Evolutionary conservation across 1,284 basidiomycete genomes (phyloP), one percentile per base, ranked within the genome.

Genomic region (Sanghuangporus weigelae): DNA sequence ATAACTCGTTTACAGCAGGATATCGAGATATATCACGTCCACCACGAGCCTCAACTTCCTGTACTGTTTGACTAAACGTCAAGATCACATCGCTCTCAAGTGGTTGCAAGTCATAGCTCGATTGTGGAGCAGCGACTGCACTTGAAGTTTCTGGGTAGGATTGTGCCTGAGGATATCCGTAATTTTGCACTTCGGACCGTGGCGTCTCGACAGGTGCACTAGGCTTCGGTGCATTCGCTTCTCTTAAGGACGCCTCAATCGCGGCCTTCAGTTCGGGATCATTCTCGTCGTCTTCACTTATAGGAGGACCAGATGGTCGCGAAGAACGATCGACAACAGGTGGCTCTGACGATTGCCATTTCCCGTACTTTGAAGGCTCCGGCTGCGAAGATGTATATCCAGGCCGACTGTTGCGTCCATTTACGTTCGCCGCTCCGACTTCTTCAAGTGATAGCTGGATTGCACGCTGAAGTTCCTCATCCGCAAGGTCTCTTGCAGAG

Each of bases 261-360:
- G 97, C 97, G 12, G 96, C 92, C 60, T 84, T 87, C 23, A 99
- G 79, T 68, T 99, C 95, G 10, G 93, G 92, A 73, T 99, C 96
- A 23, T 98, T 92, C 54, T 95, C 93, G 12, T 85, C 88, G 5
- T 77, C 26, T 31, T 31, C 76, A 57, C 69, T 73, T 38, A 71
- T 68, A 50, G 74, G 68, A 2, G 71, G 66, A 46, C 73, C 74
- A 7, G 73, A 71, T 3, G 85, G 82, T 62, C 77, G 81, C 7
- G 78, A 78, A 57, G 71, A 73, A 60, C 80, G 79, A 66, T 89
- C 85, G 38, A 90, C 75, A 21, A 89, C 69, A 1, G 93, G 93
- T 1, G 92, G 91, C 70, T 94, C 90, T 0, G 90, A 89, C 6
- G 77, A 76, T 63, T 81, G 80, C 83, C 83, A 87, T 38, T 62